These are phyloP conservation scores for Neurospora discreta DNA, from an alignment of 495 filamentous ascomycete genomes.

Conservation along the genomic window DNA sequence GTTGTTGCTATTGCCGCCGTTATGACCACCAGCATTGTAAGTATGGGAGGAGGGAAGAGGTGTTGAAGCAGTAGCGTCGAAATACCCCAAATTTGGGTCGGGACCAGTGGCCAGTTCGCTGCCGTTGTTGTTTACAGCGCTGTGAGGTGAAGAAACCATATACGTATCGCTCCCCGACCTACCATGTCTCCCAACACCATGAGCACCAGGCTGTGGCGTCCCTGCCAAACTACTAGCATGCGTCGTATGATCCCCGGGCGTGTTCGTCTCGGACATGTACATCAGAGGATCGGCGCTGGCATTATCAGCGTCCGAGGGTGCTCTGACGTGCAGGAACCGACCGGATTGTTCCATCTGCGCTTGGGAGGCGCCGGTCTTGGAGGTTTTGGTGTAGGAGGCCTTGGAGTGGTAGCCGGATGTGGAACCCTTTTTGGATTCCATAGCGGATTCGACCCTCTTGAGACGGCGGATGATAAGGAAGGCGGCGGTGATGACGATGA, in stretches of 20 bases:
- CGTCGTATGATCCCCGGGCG: not conserved
- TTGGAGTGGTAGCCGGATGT: conserved; percentile 15
- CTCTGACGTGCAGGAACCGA: conserved; percentile 8
- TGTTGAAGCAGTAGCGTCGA: conserved; percentile 14
- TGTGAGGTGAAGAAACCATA: conserved; percentile 15
- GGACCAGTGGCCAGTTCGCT: conserved; percentile 21
- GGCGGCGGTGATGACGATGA: conserved; percentile 25
- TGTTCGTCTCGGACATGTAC: not conserved
- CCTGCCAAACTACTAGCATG: conserved; percentile 2
- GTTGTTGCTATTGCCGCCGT: conserved; percentile 2
- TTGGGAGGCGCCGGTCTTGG: conserved; percentile 1
- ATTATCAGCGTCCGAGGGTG: conserved; percentile 11
- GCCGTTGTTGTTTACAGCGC: not conserved
- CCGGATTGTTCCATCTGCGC: conserved; percentile 17
- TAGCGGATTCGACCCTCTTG: conserved; percentile 18
- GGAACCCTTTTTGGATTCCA: conserved; percentile 21
- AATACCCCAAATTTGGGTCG: conserved; percentile 22
- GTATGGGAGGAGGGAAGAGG: not conserved
- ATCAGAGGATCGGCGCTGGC: conserved; percentile 18
- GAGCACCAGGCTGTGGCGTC: conserved; percentile 6
- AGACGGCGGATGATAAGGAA: conserved; percentile 30
- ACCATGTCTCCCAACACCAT: not conserved
- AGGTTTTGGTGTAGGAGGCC: not conserved
- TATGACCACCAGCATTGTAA: not conserved
- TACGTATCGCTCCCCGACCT: conserved; percentile 13